Conservation (phyloP, 2,329 filamentous ascomycete species). For the Ophiostoma sp. region DNA sequence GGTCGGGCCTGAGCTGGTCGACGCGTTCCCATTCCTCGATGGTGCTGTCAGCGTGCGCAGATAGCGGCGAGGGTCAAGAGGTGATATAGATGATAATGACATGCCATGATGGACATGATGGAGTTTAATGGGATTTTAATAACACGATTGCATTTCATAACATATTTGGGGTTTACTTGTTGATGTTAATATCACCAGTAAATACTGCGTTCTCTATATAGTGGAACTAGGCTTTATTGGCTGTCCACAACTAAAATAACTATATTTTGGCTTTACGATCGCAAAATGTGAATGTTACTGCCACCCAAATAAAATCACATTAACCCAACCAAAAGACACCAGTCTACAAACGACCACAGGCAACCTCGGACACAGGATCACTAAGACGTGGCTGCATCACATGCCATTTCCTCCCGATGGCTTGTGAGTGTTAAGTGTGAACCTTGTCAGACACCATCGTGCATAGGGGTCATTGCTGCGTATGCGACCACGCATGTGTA, state of each 20-base stretch:
- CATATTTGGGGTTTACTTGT: neutral
- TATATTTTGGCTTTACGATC: too few species aligned
- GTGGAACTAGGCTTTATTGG: too few species aligned
- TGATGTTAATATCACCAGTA: neutral
- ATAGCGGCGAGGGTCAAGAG: neutral
- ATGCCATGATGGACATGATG: neutral
- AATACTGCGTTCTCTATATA: too few species aligned
- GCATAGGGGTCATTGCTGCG: conserved; percentile 7
- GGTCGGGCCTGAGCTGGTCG: conserved; percentile 23
- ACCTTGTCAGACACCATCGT: conserved; percentile 6
- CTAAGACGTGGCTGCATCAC: neutral
- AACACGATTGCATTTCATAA: neutral
- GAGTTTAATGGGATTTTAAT: neutral
- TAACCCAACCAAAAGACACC: too few species aligned
- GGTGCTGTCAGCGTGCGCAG: conserved; percentile 22
- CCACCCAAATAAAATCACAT: too few species aligned
- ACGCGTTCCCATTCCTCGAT: conserved; percentile 22
- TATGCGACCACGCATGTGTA: neutral
- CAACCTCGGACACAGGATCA: neutral
- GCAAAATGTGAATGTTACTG: too few species aligned
- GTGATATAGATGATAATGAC: neutral
- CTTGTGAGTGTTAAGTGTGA: conserved; percentile 2
- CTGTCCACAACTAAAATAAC: too few species aligned
- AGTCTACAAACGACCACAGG: neutral
- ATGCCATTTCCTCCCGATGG: neutral